A percentile compares a stretch with the other conserved stretches of the same genome.
phyloP scores from a whole-genome alignment of 129 eudicot species.

The Rutidosis leptorrhynchoides region DNA sequence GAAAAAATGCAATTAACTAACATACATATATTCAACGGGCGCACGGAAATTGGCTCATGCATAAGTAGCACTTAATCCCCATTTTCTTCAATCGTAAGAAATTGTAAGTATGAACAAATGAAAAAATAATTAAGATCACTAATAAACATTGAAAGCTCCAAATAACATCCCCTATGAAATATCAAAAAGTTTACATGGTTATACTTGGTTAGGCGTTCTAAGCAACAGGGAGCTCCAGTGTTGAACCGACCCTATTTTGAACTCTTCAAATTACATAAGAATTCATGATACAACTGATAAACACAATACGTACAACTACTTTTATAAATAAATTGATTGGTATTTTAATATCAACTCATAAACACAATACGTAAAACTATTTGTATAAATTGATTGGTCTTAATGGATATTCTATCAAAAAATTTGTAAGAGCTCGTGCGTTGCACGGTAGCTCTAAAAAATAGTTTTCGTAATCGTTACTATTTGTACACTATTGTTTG shows the following conservation, averaged over 20 bases:
- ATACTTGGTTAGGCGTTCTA: constrained; percentile 50
- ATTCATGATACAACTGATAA: neutral
- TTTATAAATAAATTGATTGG: too few species aligned
- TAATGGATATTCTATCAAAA: too few species aligned
- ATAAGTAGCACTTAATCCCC: constrained; percentile 42
- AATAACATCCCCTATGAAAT: neutral
- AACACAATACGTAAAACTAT: too few species aligned
- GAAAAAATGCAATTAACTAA: too few species aligned
- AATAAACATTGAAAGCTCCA: neutral
- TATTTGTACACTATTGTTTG: too few species aligned
- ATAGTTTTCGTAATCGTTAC: too few species aligned
- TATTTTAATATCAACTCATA: constrained; percentile 8
- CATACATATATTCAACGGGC: constrained; percentile 47
- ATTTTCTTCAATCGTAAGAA: constrained; percentile 50
- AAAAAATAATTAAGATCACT: neutral
- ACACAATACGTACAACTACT: too few species aligned
- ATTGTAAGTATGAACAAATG: constrained; percentile 27
- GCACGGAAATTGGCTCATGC: constrained; percentile 51
- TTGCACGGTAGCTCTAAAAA: too few species aligned
- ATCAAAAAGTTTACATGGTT: constrained; percentile 35
- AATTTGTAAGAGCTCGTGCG: too few species aligned
- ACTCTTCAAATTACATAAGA: neutral
- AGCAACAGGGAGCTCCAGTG: constrained; percentile 53
- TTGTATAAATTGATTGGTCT: too few species aligned
- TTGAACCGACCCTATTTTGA: constrained; percentile 46